Conservation (phyloP, 2,329 filamentous ascomycete species). For the Penicillium crustosum region DNA sequence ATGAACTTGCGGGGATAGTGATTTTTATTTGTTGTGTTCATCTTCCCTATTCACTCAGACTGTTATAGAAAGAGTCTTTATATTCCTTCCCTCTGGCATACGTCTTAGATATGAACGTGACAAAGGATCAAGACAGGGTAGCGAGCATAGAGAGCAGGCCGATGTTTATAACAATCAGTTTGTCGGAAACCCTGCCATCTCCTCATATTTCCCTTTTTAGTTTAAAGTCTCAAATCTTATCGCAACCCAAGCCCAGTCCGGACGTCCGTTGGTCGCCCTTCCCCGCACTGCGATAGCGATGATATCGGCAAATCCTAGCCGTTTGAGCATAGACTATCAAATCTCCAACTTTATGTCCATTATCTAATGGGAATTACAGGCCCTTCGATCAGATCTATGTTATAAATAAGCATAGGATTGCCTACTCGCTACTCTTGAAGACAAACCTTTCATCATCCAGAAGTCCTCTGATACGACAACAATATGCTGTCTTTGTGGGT, state of each 20-base stretch:
- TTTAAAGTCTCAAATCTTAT: slow-evolving; percentile 10
- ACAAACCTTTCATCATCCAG: not conserved
- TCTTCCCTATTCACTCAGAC: not conserved
- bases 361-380: slow-evolving; percentile 6
- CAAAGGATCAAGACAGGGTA: not conserved
- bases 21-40: not conserved
- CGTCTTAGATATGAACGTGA: not conserved
- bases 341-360: not conserved
- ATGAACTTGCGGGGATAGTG: not conserved
- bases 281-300: slow-evolving; percentile 17
- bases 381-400: not conserved
- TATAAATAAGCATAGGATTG: slow-evolving; percentile 8
- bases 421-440: not conserved
- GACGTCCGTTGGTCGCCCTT: slow-evolving; percentile 4
- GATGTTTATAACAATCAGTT: not conserved
- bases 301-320: slow-evolving; percentile 7
- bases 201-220: slow-evolving; percentile 17
- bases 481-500: slow-evolving; percentile 22
- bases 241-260: not conserved
- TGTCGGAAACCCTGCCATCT: slow-evolving; percentile 2
- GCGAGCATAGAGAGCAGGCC: not conserved
- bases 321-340: not conserved
- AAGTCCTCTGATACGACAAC: not conserved
- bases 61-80: not conserved
- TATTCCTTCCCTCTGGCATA: not conserved